Evolutionary conservation across 2,329 filamentous ascomycete species (phyloP).

Genomic region (Microsporum audouinii): DNA sequence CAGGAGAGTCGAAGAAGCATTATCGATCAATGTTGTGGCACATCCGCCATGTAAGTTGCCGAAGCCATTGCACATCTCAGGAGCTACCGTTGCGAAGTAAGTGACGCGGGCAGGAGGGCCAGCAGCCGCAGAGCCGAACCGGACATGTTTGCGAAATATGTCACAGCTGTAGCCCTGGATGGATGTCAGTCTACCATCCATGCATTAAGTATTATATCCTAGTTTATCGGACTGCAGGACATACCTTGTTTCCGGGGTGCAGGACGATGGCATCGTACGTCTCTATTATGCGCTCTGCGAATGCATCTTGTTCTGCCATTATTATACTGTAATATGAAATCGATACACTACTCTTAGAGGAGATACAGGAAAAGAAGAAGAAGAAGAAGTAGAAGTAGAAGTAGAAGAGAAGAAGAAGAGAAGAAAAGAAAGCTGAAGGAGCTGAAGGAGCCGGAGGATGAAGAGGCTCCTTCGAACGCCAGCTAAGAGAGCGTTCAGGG

Average conservation of each 20-base stretch:
- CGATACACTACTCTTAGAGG: neutral
- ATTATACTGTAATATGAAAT: neutral
- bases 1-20: conserved; percentile 50
- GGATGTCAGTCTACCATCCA: neutral
- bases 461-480: too few relatives aligned
- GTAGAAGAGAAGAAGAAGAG: neutral
- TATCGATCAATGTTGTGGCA: conserved; percentile 56
- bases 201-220: neutral
- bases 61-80: conserved; percentile 78
- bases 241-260: neutral
- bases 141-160: conserved; percentile 22
- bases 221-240: neutral
- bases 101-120: conserved; percentile 26
- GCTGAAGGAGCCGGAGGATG: too few relatives aligned
- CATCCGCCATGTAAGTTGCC: conserved; percentile 87
- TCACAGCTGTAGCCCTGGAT: conserved; percentile 25
- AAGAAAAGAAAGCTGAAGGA: too few relatives aligned
- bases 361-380: neutral
- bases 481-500: too few relatives aligned
- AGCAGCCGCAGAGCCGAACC: conserved; percentile 28
- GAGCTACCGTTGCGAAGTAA: conserved; percentile 52
- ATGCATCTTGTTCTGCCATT: neutral
- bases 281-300: conserved; percentile 5
- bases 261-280: neutral
- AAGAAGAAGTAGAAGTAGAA: neutral